Evolutionary conservation across 768 basidiomycete genomes (phyloP).

Genomic region (Hypsizygus marmoreus): DNA sequence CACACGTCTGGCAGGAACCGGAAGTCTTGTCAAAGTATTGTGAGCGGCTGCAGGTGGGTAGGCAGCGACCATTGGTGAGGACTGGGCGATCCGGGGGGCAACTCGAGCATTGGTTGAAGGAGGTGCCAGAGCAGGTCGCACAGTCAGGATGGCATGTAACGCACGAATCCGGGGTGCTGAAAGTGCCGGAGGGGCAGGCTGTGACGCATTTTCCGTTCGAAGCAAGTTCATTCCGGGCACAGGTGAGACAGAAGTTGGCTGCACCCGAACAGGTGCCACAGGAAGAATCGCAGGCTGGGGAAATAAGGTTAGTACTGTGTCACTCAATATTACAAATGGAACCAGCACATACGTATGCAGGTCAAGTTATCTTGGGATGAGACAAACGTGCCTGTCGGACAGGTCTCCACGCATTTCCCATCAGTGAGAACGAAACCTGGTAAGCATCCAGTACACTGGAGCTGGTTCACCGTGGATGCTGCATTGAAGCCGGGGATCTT

Average conservation of each 20-base stretch:
- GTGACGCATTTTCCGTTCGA: constrained; percentile 73
- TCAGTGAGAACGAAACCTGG: constrained; percentile 75
- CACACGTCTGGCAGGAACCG: constrained; percentile 69
- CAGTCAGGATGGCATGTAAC: constrained; percentile 85
- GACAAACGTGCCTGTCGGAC: constrained; percentile 74
- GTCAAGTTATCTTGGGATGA: constrained; percentile 72
- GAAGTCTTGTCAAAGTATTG: constrained; percentile 74
- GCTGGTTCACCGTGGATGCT: constrained; percentile 61
- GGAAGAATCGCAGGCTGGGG: constrained; percentile 62
- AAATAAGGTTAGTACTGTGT: constrained; percentile 3
- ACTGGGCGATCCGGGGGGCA: constrained; percentile 73
- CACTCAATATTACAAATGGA: constrained; percentile 1
- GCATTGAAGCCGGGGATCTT: constrained; percentile 68
- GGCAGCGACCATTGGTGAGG: constrained; percentile 72
- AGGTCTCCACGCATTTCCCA: constrained; percentile 67
- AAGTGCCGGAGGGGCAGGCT: constrained; percentile 73
- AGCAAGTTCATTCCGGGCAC: constrained; percentile 65
- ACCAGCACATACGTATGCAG: constrained; percentile 51
- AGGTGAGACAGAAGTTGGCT: constrained; percentile 73
- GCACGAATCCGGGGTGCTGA: constrained; percentile 68
- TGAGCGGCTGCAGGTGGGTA: constrained; percentile 71
- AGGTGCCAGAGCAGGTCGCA: constrained; percentile 74
- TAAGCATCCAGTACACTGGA: constrained; percentile 77
- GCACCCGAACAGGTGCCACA: constrained; percentile 74
- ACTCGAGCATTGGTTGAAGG: constrained; percentile 77